Percentiles rank a stretch among this genome's conserved stretches.
phyloP scores from a whole-genome alignment of 768 basidiomycete species.

The Vararia minispora region DNA sequence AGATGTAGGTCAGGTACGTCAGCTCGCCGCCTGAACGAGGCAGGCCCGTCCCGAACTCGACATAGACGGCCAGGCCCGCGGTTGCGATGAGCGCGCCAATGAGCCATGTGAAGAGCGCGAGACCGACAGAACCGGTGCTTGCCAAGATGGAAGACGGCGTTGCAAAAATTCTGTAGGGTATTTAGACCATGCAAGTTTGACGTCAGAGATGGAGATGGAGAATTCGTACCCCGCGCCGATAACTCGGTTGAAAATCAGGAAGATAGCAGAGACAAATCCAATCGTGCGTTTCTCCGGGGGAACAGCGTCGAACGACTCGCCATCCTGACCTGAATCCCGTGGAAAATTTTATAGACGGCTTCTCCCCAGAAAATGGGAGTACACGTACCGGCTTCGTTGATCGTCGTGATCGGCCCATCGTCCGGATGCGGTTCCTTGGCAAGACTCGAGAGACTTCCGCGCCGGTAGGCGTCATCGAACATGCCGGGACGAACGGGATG shows the following conservation, averaged over 20 bases:
- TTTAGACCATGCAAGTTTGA: no score
- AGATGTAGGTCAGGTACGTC: conserved; percentile 67
- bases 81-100: conserved; percentile 54
- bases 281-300: conserved; percentile 18
- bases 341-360: no score
- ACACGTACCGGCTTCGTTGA: no score
- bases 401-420: no score
- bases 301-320: conserved; percentile 18
- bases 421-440: no score
- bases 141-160: conserved; percentile 61
- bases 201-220: not conserved
- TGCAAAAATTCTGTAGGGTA: conserved; percentile 52
- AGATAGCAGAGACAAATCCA: conserved; percentile 27
- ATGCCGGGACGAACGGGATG: no score
- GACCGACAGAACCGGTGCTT: conserved; percentile 65
- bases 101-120: conserved; percentile 61
- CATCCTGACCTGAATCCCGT: not conserved
- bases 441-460: no score
- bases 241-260: conserved; percentile 67
- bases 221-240: conserved; percentile 54
- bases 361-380: no score
- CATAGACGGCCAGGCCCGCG: conserved; percentile 57
- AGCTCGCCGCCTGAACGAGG: conserved; percentile 69
- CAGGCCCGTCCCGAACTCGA: conserved; percentile 70
- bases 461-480: no score